Evolutionary conservation across 2,329 filamentous ascomycete genomes (phyloP), one percentile per base, ranked within the genome.

Genomic region (Ceratocystis alfenasii): DNA sequence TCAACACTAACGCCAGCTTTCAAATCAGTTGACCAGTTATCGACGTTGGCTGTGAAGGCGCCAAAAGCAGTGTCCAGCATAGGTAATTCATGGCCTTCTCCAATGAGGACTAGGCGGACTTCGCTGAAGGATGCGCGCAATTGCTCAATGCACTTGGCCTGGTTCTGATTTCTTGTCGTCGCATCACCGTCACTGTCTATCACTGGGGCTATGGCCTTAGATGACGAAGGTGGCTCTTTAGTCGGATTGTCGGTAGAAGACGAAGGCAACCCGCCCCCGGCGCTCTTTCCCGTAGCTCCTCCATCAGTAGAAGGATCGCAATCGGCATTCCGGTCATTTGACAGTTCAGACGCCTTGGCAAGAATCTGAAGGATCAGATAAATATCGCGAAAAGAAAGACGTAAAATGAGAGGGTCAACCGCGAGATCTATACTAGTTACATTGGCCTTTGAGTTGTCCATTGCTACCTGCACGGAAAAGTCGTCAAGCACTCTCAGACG

Each of bases 51-150:
- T 4, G 85, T 88, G 72, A 97, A 97, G 65, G 87, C 86, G 76
- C 96, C 96, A 71, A 99, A 85, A 69, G 90, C 95, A 76, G 95
- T 85, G 73, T 99, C 95, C 3, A 99, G 79, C 68, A 99, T 89
- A 1, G 94, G 95, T 70, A 99, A 80, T 76, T 99, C 95, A 72
- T 99, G 95, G 2, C 95, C 78, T 72, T 99, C 94, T 7, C 95
- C 95, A 71, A 99, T 96, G 17, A 99, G 80, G 15, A 99, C 90
- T 1, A 99, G 84, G 68, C 95, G 87, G 69, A 99, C 83, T 15
- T 95, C 95, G 69, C 95, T 90, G 63, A 99, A 81, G 2, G 86
- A 86, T 28, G 93, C 86, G n/a, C 86, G 88, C 71, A 99, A 80
- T 72, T 95, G 89, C 74, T 99, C 94, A 55, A 79, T 77, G 28